Conservation (phyloP, 176 grass and related monocot genomes). For the Pontederia crassipes region DNA sequence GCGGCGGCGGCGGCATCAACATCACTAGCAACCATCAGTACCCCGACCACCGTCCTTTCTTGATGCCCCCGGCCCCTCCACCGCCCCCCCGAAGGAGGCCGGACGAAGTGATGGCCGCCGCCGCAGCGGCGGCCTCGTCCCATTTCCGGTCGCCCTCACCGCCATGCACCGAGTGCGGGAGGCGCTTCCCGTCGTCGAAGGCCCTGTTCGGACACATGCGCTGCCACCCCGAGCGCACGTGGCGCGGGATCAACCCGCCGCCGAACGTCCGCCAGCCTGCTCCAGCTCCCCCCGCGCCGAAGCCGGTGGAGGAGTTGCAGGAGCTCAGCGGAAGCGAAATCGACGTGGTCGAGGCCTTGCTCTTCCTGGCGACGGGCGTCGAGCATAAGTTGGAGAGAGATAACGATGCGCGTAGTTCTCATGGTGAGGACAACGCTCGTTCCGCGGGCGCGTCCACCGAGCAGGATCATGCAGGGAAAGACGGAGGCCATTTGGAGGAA, state of each 20-base stretch:
- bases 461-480: not conserved
- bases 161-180: conserved; percentile 38
- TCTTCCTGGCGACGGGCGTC: not conserved
- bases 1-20: not conserved
- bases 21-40: not conserved
- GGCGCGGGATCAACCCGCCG: conserved; percentile 37
- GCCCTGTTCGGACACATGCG: conserved; percentile 48
- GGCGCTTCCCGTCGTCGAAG: conserved; percentile 32
- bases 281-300: conserved; percentile 1
- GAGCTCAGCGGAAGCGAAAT: no score
- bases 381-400: not conserved
- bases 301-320: not conserved
- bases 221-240: conserved; percentile 39
- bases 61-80: not conserved
- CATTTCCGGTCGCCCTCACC: not conserved
- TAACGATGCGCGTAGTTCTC: no score
- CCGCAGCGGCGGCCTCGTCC: not conserved
- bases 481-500: not conserved
- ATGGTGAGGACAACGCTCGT: not conserved
- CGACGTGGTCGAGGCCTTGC: not conserved
- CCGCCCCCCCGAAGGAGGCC: conserved; percentile 3
- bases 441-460: not conserved
- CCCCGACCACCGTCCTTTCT: not conserved
- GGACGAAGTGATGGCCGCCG: not conserved
- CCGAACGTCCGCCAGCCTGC: conserved; percentile 4